These are phyloP conservation scores for Dactylellina parvicollis DNA, from an alignment of 2,329 filamentous ascomycete genomes.

Conservation along the genomic window DNA sequence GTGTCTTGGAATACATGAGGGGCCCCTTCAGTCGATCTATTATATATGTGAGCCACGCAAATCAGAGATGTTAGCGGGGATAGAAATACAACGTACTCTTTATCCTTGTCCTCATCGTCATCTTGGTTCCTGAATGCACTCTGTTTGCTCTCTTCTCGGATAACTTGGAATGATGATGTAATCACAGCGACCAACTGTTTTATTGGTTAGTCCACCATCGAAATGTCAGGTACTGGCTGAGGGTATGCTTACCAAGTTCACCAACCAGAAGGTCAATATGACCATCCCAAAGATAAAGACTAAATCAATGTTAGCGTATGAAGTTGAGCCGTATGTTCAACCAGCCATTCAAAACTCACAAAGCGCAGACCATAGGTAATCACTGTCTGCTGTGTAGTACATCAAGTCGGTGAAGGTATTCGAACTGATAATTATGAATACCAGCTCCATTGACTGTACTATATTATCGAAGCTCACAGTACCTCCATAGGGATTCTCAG, in stretches of 20 bases:
- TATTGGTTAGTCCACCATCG: constrained; percentile 1
- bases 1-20: background rate
- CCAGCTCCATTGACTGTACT: constrained; percentile 85
- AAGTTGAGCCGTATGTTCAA: background rate
- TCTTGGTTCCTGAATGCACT: constrained; percentile 89
- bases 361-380: constrained; percentile 85
- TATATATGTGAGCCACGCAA: background rate
- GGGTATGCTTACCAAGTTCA: constrained; percentile 74
- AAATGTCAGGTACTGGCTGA: background rate
- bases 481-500: constrained; percentile 78
- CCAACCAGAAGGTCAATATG: constrained; percentile 94
- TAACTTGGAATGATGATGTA: constrained; percentile 97
- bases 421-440: constrained; percentile 98
- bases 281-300: constrained; percentile 76
- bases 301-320: constrained; percentile 27
- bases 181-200: constrained; percentile 83
- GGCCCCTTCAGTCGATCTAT: constrained; percentile 17
- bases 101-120: constrained; percentile 64
- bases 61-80: background rate
- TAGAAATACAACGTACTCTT: constrained; percentile 26
- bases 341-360: constrained; percentile 62
- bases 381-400: constrained; percentile 90
- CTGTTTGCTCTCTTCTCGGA: constrained; percentile 84
- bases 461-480: constrained; percentile 98
- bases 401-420: constrained; percentile 96